Evolutionary conservation across 1,139 yeast genomes (phyloP).

Genomic region (Nakaseomyces kungkrabaensis): DNA sequence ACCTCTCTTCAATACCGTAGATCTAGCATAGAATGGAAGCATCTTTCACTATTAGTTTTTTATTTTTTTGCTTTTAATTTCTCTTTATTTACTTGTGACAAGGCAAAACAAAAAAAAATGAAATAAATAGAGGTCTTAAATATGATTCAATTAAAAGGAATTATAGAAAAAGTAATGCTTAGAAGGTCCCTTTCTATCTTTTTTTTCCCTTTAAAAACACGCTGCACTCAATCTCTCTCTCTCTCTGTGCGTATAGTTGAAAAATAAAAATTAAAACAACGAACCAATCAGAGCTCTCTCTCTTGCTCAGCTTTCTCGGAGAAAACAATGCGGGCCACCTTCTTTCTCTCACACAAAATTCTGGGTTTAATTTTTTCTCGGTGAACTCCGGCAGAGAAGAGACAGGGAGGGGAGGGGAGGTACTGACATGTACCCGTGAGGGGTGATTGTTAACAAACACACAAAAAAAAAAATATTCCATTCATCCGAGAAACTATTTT

Average conservation of each 20-base stretch:
- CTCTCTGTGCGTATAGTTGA: background rate
- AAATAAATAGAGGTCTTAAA: no score
- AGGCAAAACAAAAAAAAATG: no score
- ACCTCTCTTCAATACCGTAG: conserved; percentile 9
- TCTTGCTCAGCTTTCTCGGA: no score
- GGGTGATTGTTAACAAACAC: background rate
- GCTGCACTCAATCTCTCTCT: no score
- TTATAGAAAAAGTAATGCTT: no score
- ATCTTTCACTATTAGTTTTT: background rate
- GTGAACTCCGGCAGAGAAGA: background rate
- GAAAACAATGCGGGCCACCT: no score
- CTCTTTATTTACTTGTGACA: background rate
- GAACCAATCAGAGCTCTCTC: background rate
- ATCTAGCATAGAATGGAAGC: conserved; percentile 2
- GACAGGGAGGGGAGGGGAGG: background rate
- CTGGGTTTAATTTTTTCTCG: background rate
- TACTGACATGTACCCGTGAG: background rate
- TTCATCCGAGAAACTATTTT: background rate
- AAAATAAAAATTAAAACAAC: background rate
- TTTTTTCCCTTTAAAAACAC: no score
- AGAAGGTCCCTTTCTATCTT: no score
- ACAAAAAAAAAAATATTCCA: background rate
- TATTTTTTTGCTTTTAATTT: background rate
- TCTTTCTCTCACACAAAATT: no score
- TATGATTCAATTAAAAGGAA: no score